Base-by-base conservation (phyloP, 1,284 basidiomycete genomes). In the Vanrija pseudolonga region DNA sequence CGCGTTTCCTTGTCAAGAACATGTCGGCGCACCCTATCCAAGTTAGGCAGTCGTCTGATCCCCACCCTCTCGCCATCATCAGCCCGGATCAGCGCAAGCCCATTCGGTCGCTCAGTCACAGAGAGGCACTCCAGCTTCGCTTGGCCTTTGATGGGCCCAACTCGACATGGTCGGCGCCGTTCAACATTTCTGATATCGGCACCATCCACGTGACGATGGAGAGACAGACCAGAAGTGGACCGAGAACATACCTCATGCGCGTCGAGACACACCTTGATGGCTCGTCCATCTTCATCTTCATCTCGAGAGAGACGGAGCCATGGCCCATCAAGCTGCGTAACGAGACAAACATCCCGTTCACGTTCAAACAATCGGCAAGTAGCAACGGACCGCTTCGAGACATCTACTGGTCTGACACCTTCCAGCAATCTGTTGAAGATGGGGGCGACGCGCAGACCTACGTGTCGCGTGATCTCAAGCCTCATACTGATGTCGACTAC, bases 321-420 rank as follows among this genome's bases (percentile, higher is more conserved):
- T 98, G 93, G 91, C 95, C 96, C 1, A 93, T 95, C 73, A 80
- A 82, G 48, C 83, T 99, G 50, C 89, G 94, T 69, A 99, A 99
- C 65, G 85, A 89, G 51, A 95, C 89, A 56, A 86, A 89, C 61
- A 81, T 87, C 56, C 71, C 80, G 0, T 79, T 96, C 65, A 78
- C 79, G 8, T 83, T 97, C 62, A 85, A 80, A 63, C 95, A 98
- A 76, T 83, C 82, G 67, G 91, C 90, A 66, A 67, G 77, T 62
- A 42, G 9, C 2, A n/a, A 24, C 20, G 39, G 26, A 15, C 11
- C n/a, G 24, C 24, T 32, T 32, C 24, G 22, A 22, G n/a, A 32
- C 5, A 12, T 15, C 32, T 32, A 32, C 32, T n/a, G 53, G 49
- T 39, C 39, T 47, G 39, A 53, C 45, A 41, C 39, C 15, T 36